These are phyloP conservation scores for Biancaea sappan DNA, from an alignment of 306 rosid genomes.

Conservation along the genomic window DNA sequence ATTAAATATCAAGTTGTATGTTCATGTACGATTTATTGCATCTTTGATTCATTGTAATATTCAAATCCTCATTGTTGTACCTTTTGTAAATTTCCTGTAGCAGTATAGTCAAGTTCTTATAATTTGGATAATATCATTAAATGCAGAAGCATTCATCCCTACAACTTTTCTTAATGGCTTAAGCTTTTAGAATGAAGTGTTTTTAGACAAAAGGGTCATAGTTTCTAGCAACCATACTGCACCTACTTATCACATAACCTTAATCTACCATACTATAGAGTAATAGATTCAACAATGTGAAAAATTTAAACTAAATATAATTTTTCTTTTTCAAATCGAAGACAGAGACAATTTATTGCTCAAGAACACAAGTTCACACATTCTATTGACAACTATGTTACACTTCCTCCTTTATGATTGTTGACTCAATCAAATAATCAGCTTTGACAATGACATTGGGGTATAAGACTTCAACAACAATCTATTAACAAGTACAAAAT, in stretches of 20 bases:
- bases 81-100: neutral
- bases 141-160: slow-evolving; percentile 5
- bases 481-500: neutral
- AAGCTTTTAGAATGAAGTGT: neutral
- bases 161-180: neutral
- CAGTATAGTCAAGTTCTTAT: neutral
- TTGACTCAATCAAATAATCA: neutral
- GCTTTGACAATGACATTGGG: neutral
- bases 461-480: neutral
- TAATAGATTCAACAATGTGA: slow-evolving; percentile 18
- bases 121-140: neutral
- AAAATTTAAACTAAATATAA: slow-evolving; percentile 7
- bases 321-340: slow-evolving; percentile 11
- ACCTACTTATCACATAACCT: neutral
- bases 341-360: slow-evolving; percentile 32
- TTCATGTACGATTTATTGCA: slow-evolving; percentile 16
- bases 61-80: slow-evolving; percentile 14
- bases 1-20: neutral
- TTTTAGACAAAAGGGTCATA: neutral
- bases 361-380: neutral
- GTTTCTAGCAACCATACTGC: slow-evolving; percentile 10
- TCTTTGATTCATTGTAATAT: slow-evolving; percentile 10
- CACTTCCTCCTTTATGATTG: neutral
- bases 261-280: neutral
- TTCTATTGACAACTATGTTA: neutral